These are phyloP conservation scores for Penicillium coprophilum DNA, from an alignment of 495 filamentous ascomycete species.

Conservation along the genomic window DNA sequence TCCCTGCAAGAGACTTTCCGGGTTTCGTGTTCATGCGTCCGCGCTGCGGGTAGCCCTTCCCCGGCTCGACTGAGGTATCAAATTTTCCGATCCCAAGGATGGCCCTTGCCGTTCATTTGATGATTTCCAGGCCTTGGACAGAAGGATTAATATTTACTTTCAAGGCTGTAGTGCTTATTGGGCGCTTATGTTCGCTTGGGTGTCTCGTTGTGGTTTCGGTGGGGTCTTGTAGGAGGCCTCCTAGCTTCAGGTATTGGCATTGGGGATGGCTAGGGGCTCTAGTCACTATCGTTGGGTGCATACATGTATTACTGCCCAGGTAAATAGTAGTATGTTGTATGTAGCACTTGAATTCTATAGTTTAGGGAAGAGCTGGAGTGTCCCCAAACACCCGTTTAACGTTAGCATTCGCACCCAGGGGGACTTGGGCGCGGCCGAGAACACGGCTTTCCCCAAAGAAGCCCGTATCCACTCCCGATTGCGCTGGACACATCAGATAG, in stretches of 20 bases:
- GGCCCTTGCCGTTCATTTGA: constrained; percentile 5
- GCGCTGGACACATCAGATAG: background rate
- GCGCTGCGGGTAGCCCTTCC: constrained; percentile 19
- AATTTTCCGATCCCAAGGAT: constrained; percentile 4
- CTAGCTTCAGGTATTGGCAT: constrained; percentile 7
- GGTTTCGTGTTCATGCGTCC: constrained; percentile 13
- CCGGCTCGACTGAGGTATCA: constrained; percentile 5
- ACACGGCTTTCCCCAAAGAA: background rate
- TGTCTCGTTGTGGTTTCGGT: constrained; percentile 2
- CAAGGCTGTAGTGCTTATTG: background rate
- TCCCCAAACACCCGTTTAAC: background rate
- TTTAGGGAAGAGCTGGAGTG: background rate
- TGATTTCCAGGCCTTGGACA: background rate
- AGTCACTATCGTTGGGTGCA: background rate
- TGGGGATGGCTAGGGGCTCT: constrained; percentile 6
- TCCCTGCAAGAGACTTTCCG: constrained; percentile 15
- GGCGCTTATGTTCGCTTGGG: background rate
- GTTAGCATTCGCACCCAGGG: background rate
- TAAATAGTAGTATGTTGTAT: background rate
- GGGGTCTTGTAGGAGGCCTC: constrained; percentile 1
- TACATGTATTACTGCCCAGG: background rate
- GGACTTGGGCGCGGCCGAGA: background rate
- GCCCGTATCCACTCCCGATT: background rate
- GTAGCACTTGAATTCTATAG: too few relatives aligned
- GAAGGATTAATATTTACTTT: background rate